A percentile compares a stretch with the other conserved stretches of the same genome.
Conservation (phyloP, 495 filamentous ascomycete genomes). For the Penicillium longicatenatum region DNA sequence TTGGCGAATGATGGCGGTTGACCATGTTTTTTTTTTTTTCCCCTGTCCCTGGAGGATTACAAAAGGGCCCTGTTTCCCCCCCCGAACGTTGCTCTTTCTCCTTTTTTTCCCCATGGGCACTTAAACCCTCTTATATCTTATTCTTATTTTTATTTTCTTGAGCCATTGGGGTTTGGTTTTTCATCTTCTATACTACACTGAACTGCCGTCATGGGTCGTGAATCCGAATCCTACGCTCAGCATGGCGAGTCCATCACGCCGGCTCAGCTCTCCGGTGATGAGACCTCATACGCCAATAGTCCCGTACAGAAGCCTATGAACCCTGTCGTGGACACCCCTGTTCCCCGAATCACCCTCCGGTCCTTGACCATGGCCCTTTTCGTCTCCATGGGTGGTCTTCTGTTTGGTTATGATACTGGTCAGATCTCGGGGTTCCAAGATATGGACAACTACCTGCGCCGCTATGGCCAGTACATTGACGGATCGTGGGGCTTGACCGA, state of each 20-base stretch:
- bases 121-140: constrained; percentile 5
- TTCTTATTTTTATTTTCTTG: background rate
- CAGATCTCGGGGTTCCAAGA: constrained; percentile 62
- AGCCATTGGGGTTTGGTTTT: background rate
- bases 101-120: constrained; percentile 23
- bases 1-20: constrained; percentile 10
- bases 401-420: constrained; percentile 55
- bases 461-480: constrained; percentile 41
- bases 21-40: constrained; percentile 4
- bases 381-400: constrained; percentile 70
- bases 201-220: constrained; percentile 20
- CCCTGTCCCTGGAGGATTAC: constrained; percentile 16
- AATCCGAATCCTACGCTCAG: constrained; percentile 34
- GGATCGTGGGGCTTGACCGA: constrained; percentile 48
- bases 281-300: constrained; percentile 30
- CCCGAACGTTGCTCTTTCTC: background rate
- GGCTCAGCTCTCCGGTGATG: constrained; percentile 25
- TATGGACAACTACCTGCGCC: constrained; percentile 53
- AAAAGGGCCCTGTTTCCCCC: constrained; percentile 25
- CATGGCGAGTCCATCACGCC: constrained; percentile 44
- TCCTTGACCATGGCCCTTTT: constrained; percentile 55
- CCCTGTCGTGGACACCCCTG: constrained; percentile 37
- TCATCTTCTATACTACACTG: background rate
- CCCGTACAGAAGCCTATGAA: constrained; percentile 28
- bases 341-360: constrained; percentile 45